phyloP scores from a whole-genome alignment of 495 filamentous ascomycete species.

The Talaromyces wortmannii region DNA sequence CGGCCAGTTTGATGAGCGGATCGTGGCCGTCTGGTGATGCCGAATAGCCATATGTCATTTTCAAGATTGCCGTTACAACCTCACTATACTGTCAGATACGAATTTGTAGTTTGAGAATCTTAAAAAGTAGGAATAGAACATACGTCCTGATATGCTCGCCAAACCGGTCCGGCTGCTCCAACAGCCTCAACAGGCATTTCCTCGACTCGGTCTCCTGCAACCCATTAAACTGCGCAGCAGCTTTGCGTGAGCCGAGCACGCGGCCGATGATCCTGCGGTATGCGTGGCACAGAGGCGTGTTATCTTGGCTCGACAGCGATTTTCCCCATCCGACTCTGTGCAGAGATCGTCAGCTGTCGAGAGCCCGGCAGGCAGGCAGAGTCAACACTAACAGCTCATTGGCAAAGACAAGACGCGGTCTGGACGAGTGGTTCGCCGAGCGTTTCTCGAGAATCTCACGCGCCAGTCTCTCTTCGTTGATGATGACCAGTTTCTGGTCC shows the following conservation, averaged over 20 bases:
- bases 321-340: conserved; percentile 21
- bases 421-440: conserved; percentile 34
- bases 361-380: background rate
- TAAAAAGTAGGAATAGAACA: no score
- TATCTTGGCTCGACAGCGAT: conserved; percentile 18
- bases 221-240: conserved; percentile 21
- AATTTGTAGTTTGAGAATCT: background rate
- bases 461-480: conserved; percentile 35
- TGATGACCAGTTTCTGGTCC: conserved; percentile 39
- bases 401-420: conserved; percentile 24
- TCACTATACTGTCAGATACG: conserved; percentile 9
- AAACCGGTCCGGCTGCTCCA: conserved; percentile 24
- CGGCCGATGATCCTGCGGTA: conserved; percentile 31
- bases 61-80: conserved; percentile 33
- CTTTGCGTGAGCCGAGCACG: conserved; percentile 20
- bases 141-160: conserved; percentile 29
- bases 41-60: conserved; percentile 43
- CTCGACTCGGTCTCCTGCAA: conserved; percentile 30
- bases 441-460: conserved; percentile 41
- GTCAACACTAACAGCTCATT: conserved; percentile 25
- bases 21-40: conserved; percentile 29
- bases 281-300: conserved; percentile 27
- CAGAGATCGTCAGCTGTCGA: background rate
- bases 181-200: conserved; percentile 29
- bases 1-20: conserved; percentile 30